These are phyloP conservation scores for Cryptococcus amylolentus DNA, from an alignment of 1,284 basidiomycete species.

Conservation along the genomic window DNA sequence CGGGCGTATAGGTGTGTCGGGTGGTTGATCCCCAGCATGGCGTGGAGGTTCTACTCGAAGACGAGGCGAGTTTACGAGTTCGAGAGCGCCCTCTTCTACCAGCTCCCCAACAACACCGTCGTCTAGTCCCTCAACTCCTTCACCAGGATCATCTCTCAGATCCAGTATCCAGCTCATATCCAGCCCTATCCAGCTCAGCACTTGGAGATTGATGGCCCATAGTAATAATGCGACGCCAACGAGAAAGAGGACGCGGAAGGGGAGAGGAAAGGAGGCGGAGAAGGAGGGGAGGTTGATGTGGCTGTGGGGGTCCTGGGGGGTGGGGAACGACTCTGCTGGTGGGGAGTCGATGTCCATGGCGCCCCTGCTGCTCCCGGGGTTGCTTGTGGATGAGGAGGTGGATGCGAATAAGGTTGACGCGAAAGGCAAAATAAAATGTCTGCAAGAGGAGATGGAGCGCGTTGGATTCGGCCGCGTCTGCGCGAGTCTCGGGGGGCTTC, in stretches of 20 bases:
- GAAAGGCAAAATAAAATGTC: no score
- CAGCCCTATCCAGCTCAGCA: conserved; percentile 67
- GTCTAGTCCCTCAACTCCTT: neutral
- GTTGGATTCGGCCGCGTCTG: neutral
- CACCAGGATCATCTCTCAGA: conserved; percentile 26
- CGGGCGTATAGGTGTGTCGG: conserved; percentile 38
- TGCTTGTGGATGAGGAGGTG: no score
- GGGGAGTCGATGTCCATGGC: conserved; percentile 50
- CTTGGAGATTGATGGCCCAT: conserved; percentile 85
- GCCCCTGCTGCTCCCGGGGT: no score
- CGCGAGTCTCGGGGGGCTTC: no score
- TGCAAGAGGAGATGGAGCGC: neutral
- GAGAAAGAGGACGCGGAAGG: conserved; percentile 73
- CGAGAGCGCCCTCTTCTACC: neutral
- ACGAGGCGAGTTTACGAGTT: neutral
- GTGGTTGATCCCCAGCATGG: conserved; percentile 6
- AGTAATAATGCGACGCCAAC: conserved; percentile 66
- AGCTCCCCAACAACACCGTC: neutral
- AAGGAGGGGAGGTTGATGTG: conserved; percentile 52
- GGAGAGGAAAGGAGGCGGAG: conserved; percentile 67
- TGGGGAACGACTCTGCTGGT: conserved; percentile 18
- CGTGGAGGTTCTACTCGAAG: neutral
- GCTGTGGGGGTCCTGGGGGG: conserved; percentile 21
- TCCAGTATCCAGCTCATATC: conserved; percentile 66
- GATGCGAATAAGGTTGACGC: no score